Conservation (phyloP, 2,329 filamentous ascomycete species). For the Neonectria ditissima region DNA sequence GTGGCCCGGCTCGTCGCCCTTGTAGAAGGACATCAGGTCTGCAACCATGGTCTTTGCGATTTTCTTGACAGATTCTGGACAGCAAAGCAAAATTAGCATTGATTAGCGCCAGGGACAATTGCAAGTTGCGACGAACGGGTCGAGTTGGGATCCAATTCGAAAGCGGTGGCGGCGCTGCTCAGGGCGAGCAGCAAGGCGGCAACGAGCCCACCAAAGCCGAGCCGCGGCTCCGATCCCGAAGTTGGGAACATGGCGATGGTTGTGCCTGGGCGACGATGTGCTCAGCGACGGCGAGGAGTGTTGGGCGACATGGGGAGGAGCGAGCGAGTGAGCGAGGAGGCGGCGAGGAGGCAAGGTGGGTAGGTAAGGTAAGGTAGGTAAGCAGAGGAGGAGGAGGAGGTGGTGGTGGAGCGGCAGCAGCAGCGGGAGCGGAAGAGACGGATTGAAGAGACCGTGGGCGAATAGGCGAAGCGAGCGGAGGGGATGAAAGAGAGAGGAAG, state of each 20-base stretch:
- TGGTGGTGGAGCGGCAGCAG: neutral
- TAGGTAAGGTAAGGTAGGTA: slow-evolving; percentile 2
- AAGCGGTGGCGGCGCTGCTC: slow-evolving; percentile 46
- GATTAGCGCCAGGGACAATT: neutral
- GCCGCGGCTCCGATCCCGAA: slow-evolving; percentile 26
- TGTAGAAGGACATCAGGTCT: slow-evolving; percentile 59
- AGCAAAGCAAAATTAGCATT: slow-evolving; percentile 14
- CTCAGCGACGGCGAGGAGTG: slow-evolving; percentile 33
- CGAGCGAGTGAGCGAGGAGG: slow-evolving; percentile 23
- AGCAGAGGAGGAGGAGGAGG: slow-evolving; percentile 11
- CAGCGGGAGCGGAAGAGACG: neutral
- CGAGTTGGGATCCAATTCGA: slow-evolving; percentile 53
- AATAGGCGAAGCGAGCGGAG: neutral
- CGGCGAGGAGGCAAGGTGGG: neutral
- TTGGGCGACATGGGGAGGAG: slow-evolving; percentile 36
- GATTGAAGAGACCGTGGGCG: neutral
- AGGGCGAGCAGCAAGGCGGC: slow-evolving; percentile 42
- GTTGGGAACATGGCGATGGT: slow-evolving; percentile 38
- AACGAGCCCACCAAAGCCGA: slow-evolving; percentile 36
- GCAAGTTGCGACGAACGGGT: slow-evolving; percentile 44
- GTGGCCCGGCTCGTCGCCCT: slow-evolving; percentile 62
- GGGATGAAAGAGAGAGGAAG: neutral
- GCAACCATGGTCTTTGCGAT: slow-evolving; percentile 63
- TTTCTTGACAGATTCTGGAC: slow-evolving; percentile 61
- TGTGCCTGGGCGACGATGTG: slow-evolving; percentile 31